Conservation (phyloP, 2,329 filamentous ascomycete species). For the Claviceps fusiformis region DNA sequence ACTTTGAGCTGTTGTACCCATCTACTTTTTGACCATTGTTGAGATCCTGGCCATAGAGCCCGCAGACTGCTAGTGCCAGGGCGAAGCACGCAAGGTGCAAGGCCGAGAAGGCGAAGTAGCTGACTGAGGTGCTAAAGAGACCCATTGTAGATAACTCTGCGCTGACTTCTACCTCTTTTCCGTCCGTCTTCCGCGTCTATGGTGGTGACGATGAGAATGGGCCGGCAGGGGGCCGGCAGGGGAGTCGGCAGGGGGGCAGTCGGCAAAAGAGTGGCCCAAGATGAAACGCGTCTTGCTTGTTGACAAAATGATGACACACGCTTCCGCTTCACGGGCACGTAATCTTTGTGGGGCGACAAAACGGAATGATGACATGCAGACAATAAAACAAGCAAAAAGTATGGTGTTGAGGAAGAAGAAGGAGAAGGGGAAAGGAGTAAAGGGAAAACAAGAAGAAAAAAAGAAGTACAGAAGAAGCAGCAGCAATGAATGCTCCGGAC, state of each 20-base stretch:
- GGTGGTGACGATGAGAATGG: background rate
- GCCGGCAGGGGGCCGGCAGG: too few species aligned
- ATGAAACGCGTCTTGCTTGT: background rate
- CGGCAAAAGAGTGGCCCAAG: background rate
- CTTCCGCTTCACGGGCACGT: background rate
- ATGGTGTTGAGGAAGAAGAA: background rate
- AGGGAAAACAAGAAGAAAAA: too few species aligned
- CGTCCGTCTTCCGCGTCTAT: background rate
- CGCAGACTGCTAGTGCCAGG: conserved; percentile 62
- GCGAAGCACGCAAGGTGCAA: conserved; percentile 68
- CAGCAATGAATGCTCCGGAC: background rate
- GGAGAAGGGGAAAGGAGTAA: background rate
- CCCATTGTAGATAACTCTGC: conserved; percentile 24
- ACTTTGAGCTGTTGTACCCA: conserved; percentile 49
- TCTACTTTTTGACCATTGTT: conserved; percentile 34
- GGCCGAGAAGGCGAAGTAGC: conserved; percentile 41
- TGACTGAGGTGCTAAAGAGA: conserved; percentile 27
- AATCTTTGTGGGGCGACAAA: background rate
- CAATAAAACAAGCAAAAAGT: background rate
- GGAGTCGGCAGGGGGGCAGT: background rate
- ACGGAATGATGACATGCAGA: background rate
- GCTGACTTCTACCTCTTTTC: too few species aligned
- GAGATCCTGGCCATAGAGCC: conserved; percentile 63
- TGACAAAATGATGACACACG: background rate
- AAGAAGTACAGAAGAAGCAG: background rate